These are phyloP conservation scores for Hemileia vastatrix DNA, from an alignment of 1,284 basidiomycete genomes.

Conservation along the genomic window DNA sequence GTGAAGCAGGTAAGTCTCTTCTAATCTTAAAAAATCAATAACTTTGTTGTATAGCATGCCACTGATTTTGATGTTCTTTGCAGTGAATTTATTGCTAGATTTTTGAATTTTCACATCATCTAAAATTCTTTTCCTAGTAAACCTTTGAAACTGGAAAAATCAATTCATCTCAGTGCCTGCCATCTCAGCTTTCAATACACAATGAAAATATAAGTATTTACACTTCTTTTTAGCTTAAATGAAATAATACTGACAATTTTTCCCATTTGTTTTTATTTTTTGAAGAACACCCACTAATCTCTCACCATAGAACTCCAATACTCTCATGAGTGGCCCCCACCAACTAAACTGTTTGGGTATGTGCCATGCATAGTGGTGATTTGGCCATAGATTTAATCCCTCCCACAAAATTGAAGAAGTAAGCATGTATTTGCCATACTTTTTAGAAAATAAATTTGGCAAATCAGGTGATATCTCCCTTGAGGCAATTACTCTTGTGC, in stretches of 20 bases:
- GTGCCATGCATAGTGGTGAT: slow-evolving; percentile 25
- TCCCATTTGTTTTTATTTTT: slow-evolving; percentile 21
- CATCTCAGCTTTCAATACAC: too few species aligned
- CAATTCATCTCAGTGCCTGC: not conserved
- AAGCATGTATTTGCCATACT: slow-evolving; percentile 3
- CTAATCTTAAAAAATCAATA: too few species aligned
- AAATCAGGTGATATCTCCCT: slow-evolving; percentile 5
- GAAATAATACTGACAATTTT: too few species aligned
- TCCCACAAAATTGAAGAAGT: slow-evolving; percentile 2
- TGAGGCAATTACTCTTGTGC: slow-evolving; percentile 16
- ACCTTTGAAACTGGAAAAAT: not conserved
- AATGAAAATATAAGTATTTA: too few species aligned
- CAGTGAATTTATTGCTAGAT: too few species aligned
- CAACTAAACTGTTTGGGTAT: slow-evolving; percentile 22
- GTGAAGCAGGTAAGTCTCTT: too few species aligned
- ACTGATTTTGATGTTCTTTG: too few species aligned
- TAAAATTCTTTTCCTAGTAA: not conserved
- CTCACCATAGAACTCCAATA: slow-evolving; percentile 23
- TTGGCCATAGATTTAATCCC: slow-evolving; percentile 2
- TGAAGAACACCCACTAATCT: slow-evolving; percentile 17
- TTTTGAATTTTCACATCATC: too few species aligned
- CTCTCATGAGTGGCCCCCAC: slow-evolving; percentile 24
- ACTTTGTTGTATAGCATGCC: too few species aligned
- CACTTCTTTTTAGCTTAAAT: too few species aligned
- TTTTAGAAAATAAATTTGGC: not conserved